Percentiles rank a stretch among this genome's conserved stretches.
phyloP scores from a whole-genome alignment of 1,139 yeast genomes.

The Nakaseomyces delphensis region DNA sequence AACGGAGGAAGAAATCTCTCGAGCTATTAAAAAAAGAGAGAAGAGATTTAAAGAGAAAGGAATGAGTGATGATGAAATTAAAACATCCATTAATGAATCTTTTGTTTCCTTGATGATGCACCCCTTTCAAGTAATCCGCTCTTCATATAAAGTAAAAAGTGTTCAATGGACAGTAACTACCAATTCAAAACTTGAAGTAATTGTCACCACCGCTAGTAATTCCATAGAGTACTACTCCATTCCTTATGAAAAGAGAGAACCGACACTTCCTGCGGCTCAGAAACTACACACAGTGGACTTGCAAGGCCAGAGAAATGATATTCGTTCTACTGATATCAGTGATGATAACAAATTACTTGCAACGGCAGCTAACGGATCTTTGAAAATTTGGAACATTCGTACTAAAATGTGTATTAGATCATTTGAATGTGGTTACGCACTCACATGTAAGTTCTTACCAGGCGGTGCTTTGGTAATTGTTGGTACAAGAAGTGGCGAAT shows the following conservation, averaged over 20 bases:
- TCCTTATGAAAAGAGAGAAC: conserved; percentile 41
- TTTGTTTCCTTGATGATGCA: conserved; percentile 53
- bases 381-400: conserved; percentile 80
- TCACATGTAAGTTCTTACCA: conserved; percentile 75
- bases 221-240: conserved; percentile 61
- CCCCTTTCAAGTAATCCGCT: conserved; percentile 54
- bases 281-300: conserved; percentile 55
- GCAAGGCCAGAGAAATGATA: conserved; percentile 83
- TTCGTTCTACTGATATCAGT: conserved; percentile 75
- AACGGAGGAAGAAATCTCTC: conserved; percentile 65
- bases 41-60: conserved; percentile 72
- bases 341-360: conserved; percentile 73
- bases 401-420: conserved; percentile 74
- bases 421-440: conserved; percentile 81
- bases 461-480: conserved; percentile 82
- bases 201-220: conserved; percentile 62
- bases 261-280: conserved; percentile 37
- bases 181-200: conserved; percentile 46
- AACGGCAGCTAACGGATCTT: conserved; percentile 81
- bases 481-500: conserved; percentile 84
- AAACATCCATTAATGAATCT: conserved; percentile 44
- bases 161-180: conserved; percentile 44
- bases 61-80: conserved; percentile 52
- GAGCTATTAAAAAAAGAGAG: conserved; percentile 70
- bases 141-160: conserved; percentile 48